Evolutionary conservation across 1,139 yeast species (phyloP), one percentile per base, ranked within the genome.

Genomic region (Scheffersomyces parashehatae): DNA sequence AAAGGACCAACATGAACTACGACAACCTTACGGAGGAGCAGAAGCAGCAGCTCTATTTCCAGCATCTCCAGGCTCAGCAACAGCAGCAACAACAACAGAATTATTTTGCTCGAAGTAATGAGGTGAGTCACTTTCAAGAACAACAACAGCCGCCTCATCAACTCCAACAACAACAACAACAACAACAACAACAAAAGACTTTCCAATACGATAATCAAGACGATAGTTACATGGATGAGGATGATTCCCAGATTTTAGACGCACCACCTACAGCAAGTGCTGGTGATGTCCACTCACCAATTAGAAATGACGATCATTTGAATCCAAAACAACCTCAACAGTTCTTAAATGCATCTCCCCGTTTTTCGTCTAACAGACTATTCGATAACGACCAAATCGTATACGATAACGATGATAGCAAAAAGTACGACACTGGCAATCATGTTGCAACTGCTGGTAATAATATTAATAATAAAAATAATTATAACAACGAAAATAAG

Each of bases 171-270:
- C 58, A 45, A 34, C 41, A 44, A 9, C 58, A 45, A 34, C 41
- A 44, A 9, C 41, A 44, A 9, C 39, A 41, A 29, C 45, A 42
- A 14, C 58, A 46, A 20, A 47, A 42, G 36, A 37, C 43, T 15
- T 45, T 46, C 24, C 44, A 40, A 6, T 39, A 45, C 28, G 44
- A 48, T 31, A 20, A 20, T 6, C 26, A 20, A 20, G 70, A 70
- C 37, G 70, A 62, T 37, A 66, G 73, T 48, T 68, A 58, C 50
- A 73, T 73, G 77, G 77, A 73, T 30, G 75, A 71, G 43, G 78
- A 72, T 49, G 58, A 64, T 31, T 51, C 59, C n/a, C 54, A 52
- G 14, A 43, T 54, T 28, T 30, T 59, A 44, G 64, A 57, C 36
- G 49, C 50, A 3, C 59, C 62, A 3, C 46, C 50, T 12, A 29